Percentiles rank a stretch among this genome's conserved stretches.
These are phyloP conservation scores for Cercospora sp. DNA, from an alignment of 2,329 filamentous ascomycete genomes.

Conservation along the genomic window DNA sequence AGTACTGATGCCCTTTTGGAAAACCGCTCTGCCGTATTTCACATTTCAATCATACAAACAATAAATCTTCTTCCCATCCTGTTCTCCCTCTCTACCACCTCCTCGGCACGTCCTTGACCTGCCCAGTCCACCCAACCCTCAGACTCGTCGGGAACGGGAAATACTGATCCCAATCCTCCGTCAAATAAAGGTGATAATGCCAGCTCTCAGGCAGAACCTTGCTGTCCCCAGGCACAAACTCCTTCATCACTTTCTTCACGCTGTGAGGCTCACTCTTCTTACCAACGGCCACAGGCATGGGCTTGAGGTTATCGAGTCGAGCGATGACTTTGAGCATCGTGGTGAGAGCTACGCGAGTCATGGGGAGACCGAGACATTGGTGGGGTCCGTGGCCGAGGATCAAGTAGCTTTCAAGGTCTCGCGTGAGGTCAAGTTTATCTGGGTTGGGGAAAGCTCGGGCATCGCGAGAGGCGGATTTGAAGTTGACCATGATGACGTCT, in stretches of 20 bases:
- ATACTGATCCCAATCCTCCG: conserved; percentile 50
- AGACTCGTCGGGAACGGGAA: conserved; percentile 50
- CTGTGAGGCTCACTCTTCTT: conserved; percentile 39
- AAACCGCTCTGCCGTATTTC: not conserved
- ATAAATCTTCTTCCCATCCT: not conserved
- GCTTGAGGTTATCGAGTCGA: conserved; percentile 41
- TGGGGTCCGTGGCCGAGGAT: conserved; percentile 48
- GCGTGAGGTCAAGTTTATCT: conserved; percentile 41
- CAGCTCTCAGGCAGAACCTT: conserved; percentile 38
- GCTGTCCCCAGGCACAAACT: conserved; percentile 35
- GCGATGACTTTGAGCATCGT: conserved; percentile 50
- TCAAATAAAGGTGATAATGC: conserved; percentile 48
- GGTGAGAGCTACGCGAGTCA: conserved; percentile 47
- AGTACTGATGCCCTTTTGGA: not conserved
- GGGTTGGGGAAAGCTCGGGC: conserved; percentile 45
- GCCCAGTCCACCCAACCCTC: conserved; percentile 38
- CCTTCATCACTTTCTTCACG: conserved; percentile 47
- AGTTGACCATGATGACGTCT: conserved; percentile 46
- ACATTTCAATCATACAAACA: not conserved
- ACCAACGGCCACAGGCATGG: conserved; percentile 41
- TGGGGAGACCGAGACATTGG: conserved; percentile 46
- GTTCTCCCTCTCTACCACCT: not conserved
- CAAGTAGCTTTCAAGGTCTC: conserved; percentile 47
- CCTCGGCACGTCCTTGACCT: conserved; percentile 21
- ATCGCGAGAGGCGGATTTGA: conserved; percentile 47